Percentiles rank a stretch among this genome's conserved stretches.
phyloP scores from a whole-genome alignment of 345 rosid genomes.

The Eucalyptus erythrocorys region DNA sequence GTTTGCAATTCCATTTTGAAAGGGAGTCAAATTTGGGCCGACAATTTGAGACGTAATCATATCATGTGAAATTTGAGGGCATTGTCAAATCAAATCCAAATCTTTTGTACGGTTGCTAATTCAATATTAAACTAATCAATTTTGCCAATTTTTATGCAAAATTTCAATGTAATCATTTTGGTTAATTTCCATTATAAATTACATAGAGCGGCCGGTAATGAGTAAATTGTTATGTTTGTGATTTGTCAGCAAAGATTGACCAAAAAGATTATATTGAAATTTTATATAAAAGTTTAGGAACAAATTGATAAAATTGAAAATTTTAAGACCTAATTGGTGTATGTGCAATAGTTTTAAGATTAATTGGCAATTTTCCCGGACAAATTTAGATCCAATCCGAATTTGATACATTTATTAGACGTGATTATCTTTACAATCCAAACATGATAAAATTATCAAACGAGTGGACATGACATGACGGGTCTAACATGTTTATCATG shows the following conservation, averaged over 20 bases:
- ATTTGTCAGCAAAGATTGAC: not conserved
- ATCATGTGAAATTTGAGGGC: not conserved
- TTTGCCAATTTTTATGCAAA: not conserved
- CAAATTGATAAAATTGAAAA: not conserved
- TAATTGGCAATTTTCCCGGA: not conserved
- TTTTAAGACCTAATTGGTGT: not conserved
- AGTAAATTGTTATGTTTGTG: not conserved
- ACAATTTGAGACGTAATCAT: not conserved
- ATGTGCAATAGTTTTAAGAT: not conserved
- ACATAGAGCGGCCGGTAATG: fast-evolving
- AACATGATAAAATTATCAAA: not conserved
- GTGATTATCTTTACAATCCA: not conserved
- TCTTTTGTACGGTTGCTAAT: not conserved
- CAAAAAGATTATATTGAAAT: not conserved
- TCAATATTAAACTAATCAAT: not conserved
- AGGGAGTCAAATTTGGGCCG: not conserved
- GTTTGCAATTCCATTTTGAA: not conserved
- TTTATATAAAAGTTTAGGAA: not conserved
- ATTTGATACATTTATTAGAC: not conserved
- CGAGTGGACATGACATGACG: not conserved
- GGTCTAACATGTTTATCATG: not conserved
- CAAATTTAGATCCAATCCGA: not conserved
- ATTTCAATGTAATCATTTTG: not conserved
- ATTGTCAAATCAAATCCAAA: not conserved
- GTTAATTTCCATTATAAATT: not conserved